Base-by-base conservation (phyloP, 768 basidiomycete genomes). In the Leccinum obscurum region DNA sequence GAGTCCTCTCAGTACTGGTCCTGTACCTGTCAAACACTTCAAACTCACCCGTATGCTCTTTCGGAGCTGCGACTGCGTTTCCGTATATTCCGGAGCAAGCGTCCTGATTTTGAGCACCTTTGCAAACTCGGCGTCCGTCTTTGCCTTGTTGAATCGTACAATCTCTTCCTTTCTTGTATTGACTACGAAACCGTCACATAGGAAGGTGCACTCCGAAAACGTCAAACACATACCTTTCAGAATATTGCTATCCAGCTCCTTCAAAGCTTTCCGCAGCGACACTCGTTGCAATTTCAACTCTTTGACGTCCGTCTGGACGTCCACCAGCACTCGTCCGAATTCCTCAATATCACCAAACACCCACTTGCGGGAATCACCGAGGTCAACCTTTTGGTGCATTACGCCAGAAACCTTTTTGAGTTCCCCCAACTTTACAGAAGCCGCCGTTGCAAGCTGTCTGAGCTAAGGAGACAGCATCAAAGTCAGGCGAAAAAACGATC, bases 71-170 rank as follows among this genome's bases (percentile, higher is more conserved):
- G 80, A 83, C 70, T 95, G 95, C 1, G 85, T 88, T 69, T 95
- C 93, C 14, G 87, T 79, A 68, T 94, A 89, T 68, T 98, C 93
- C 0, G 96, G 93, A 13, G 89, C 89, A n/a, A 95, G 75, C n/a
- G 88, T 86, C 52, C 90, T 81, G 3, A 85, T 78, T 67, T 84
- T 86, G 56, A 92, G 75, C 79, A 89, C 84, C 67, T 85, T 88
- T 10, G 86, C 83, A 71, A 95, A 92, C 57, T 89, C 89, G 4
- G 85, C 81, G 68, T 98, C 94, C 32, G 80, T 81, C 61, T 85
- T 85, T 1, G 93, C 94, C 65, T 84, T 85, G 57, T 87, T 80
- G 72, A 93, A 95, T 5, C 92, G 85, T 17, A 80, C 77, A 26
- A 93, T 89, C 68, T 97, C 94, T 70, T 95, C 93, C 64, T 83